Base-by-base conservation (phyloP, 2,329 filamentous ascomycete genomes). In the Fusarium luffae region DNA sequence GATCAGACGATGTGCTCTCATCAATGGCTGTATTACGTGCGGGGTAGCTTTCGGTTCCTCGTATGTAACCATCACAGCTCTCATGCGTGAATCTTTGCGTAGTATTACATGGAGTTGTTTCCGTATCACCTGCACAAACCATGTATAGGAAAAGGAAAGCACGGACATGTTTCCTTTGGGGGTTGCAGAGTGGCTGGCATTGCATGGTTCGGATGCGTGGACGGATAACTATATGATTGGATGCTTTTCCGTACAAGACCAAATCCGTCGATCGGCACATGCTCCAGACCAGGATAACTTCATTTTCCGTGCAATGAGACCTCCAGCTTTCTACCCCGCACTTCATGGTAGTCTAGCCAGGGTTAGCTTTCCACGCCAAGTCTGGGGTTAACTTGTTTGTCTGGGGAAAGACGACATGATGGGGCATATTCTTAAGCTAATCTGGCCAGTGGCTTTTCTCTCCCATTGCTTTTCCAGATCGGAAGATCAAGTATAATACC, bases 251-350 rank as follows among this genome's bases (percentile, higher is more conserved):
- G 71, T 18, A 23, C 19, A 30, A 21, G 16, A 41, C 30, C 43
- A 48, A 30, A 23, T 60, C 18, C 30, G 23, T 23, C 5, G 43
- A 19, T 54, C 46, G 21, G 30, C 50, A 30, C 40, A 37, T 54
- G 7, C 25, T 27, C 30, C 16, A 40, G 34, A 14, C 37, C 13
- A 21, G 54, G 56, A 55, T 40, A 21, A 42, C 32, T 21, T 47
- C 52, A 55, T 72, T 67, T 66, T 73, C 69, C 70, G 65, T 44
- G 19, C 47, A 46, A 40, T 56, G 57, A 63, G 54, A 70, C 57
- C 61, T 50, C 42, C 37, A 57, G 27, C 34, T 19, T 30, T 18
- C 27, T 49, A 68, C 71, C 71, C 71, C 71, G 68, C 71, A 72
- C 66, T 65, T 69, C 28, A 19, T 18, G n/a, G 23, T 11, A 41